Conservation (phyloP, 2,329 filamentous ascomycete species). For the Ceratocystis papillata region DNA sequence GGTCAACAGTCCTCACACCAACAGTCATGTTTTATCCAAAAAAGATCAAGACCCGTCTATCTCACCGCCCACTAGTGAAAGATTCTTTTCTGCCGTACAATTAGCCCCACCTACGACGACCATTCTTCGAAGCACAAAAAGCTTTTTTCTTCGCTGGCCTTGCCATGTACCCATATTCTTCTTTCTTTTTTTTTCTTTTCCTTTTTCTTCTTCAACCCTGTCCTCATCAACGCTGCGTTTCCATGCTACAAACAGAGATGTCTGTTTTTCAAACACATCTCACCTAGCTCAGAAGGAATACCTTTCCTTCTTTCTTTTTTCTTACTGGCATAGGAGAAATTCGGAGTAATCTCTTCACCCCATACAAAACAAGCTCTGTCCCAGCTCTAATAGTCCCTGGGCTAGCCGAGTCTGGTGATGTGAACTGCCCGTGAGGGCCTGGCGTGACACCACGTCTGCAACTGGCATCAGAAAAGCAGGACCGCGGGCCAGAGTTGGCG, state of each 20-base stretch:
- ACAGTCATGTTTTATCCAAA: not conserved
- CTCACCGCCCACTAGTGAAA: not conserved
- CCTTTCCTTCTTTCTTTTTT: constrained; percentile 27
- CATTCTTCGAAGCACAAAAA: constrained; percentile 16
- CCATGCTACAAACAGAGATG: constrained; percentile 74
- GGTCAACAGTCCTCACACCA: not conserved
- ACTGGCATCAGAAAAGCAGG: constrained; percentile 87
- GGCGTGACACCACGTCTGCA: constrained; percentile 73
- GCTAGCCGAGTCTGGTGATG: constrained; percentile 25
- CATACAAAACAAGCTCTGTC: constrained; percentile 35
- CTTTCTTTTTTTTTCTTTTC: constrained; percentile 27
- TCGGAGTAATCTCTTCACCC: constrained; percentile 84
- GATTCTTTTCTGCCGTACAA: constrained; percentile 14
- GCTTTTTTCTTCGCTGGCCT: constrained; percentile 18
- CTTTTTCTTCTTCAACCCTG: constrained; percentile 48
- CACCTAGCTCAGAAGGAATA: constrained; percentile 25
- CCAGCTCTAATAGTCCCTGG: not conserved
- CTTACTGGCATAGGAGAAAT: constrained; percentile 79
- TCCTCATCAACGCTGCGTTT: constrained; percentile 89
- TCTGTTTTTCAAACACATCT: constrained; percentile 29
- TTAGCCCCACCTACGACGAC: constrained; percentile 15
- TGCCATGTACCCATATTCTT: not conserved
- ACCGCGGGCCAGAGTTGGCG: constrained; percentile 19
- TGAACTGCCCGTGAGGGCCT: constrained; percentile 75
- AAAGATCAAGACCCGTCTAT: not conserved